Evolutionary conservation across 2,329 filamentous ascomycete genomes (phyloP).

Genomic region (Colletotrichum spinosum): DNA sequence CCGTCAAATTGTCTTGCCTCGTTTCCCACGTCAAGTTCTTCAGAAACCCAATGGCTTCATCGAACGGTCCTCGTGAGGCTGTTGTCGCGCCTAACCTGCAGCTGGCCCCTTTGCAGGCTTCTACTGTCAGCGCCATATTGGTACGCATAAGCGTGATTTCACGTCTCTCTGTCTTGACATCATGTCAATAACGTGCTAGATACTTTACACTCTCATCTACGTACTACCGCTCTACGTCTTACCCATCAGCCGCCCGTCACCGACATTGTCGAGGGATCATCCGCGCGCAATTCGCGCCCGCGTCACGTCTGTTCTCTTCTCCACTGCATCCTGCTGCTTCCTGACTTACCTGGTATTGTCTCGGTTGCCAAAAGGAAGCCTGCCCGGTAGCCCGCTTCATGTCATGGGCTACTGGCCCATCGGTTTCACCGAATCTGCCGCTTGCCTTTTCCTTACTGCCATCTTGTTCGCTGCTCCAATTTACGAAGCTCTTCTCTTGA

Average conservation of each 20-base stretch:
- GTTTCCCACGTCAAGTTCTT: no score
- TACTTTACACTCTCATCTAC: constrained; percentile 88
- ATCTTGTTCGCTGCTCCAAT: constrained; percentile 87
- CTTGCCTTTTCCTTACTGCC: constrained; percentile 76
- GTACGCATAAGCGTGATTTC: constrained; percentile 19
- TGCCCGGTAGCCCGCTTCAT: constrained; percentile 68
- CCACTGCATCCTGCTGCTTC: constrained; percentile 76
- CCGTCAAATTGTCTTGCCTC: no score
- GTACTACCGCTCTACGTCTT: constrained; percentile 92
- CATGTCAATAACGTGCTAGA: constrained; percentile 54
- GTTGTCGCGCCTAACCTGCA: no score
- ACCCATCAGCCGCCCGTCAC: constrained; percentile 80
- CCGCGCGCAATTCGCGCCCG: constrained; percentile 90
- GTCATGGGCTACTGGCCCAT: constrained; percentile 86
- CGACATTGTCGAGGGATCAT: constrained; percentile 83
- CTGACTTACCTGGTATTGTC: constrained; percentile 74
- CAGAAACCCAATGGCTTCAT: no score
- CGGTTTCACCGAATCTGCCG: constrained; percentile 71
- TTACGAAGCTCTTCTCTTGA: constrained; percentile 81
- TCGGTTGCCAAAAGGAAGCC: constrained; percentile 53
- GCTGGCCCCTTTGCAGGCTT: constrained; percentile 13
- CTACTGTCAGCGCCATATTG: constrained; percentile 34
- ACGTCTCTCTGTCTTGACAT: background rate
- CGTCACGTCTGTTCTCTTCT: constrained; percentile 81
- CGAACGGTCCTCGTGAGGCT: no score